Base-by-base conservation (phyloP, 345 rosid genomes). In the Euphorbia tirucalli region DNA sequence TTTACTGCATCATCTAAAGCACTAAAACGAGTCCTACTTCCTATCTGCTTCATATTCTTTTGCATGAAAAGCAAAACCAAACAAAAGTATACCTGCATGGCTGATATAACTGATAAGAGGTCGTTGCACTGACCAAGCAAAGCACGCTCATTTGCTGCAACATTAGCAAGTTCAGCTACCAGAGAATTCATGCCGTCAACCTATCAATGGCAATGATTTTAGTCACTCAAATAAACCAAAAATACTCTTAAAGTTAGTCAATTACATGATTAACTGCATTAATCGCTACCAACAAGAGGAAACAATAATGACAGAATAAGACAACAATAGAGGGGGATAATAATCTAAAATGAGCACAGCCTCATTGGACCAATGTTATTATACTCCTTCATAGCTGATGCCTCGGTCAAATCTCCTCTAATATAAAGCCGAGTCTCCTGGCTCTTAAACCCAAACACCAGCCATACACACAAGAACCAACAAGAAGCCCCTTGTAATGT, bases 41-140 rank as follows among this genome's bases (percentile, higher is more conserved):
- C 18, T 22, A 24, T 56, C 11, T 19, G 32, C 11, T 37, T 39
- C 69, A 7, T 21, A 11, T 4, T 39, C 16, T 16, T 46, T 30
- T 58, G 0, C 37, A 30, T 15, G 61, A 35, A 61, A 35, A 32
- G 31, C 22, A 50, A 55, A 64, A 48, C 39, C 32, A 49, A 69
- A 50, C 18, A 22, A 4, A 21, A 25, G 16, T 31, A 32, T 79
- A 94, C 98, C 92, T 89, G 87, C 74, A 84, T 73, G 61, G 97
- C 87, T 46, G 91, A 79, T 28, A 83, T 75, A 11, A 81, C 72
- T 61, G 89, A 85, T 78, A 92, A 78, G 41, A 90, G 83, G 46
- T 82, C 85, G 64, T 74, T 81, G 81, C 91, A 83, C 35, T 86
- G 77, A 71, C 84, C 77, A 52, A 94, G 91, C 83, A 83, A 67